Evolutionary conservation across 495 filamentous ascomycete species (phyloP).

Genomic region (Stereocaulon alpinum): DNA sequence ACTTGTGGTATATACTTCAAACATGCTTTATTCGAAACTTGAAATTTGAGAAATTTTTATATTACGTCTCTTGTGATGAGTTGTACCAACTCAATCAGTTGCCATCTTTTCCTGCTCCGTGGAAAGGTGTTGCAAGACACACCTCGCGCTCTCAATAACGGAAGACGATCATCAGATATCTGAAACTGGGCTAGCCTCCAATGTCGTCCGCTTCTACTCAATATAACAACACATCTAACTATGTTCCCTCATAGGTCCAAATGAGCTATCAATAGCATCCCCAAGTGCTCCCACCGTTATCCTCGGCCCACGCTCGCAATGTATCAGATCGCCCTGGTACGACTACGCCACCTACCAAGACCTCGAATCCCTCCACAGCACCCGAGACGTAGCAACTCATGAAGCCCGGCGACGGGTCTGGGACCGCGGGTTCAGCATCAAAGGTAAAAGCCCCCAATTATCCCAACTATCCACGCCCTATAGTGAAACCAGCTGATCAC

Average conservation of each 20-base stretch:
- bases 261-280: conserved; percentile 33
- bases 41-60: too few species aligned
- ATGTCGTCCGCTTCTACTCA: not conserved
- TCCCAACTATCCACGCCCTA: too few species aligned
- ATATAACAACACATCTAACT: not conserved
- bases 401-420: conserved; percentile 32
- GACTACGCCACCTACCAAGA: conserved; percentile 23
- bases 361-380: conserved; percentile 29
- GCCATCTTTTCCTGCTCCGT: too few species aligned
- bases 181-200: not conserved
- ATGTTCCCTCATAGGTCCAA: conserved; percentile 2
- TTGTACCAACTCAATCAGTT: too few species aligned
- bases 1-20: not conserved
- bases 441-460: conserved; percentile 4
- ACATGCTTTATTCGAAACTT: too few species aligned
- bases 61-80: too few species aligned
- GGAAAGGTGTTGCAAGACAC: too few species aligned
- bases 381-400: conserved; percentile 29
- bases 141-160: too few species aligned
- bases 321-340: conserved; percentile 36
- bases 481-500: too few species aligned
- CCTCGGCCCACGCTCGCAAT: conserved; percentile 26
- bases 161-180: too few species aligned
- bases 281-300: conserved; percentile 29
- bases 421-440: conserved; percentile 32